phyloP scores from a whole-genome alignment of 2,329 filamentous ascomycete genomes.

The Fusarium sp. region DNA sequence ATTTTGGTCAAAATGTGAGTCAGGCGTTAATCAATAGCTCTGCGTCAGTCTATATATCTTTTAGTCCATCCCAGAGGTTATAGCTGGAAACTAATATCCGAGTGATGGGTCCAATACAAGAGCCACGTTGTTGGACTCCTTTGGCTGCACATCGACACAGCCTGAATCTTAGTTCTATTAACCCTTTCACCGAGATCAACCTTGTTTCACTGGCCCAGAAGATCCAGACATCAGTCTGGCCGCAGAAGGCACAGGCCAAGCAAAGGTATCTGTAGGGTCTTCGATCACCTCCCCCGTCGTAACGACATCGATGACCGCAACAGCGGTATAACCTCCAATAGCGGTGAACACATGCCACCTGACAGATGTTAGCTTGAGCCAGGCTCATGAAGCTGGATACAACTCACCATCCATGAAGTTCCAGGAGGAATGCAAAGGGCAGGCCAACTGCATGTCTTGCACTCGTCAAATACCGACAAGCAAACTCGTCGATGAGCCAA shows the following conservation, averaged over 20 bases:
- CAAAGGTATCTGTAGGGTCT: slow-evolving; percentile 42
- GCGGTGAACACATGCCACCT: slow-evolving; percentile 55
- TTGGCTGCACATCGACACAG: no score
- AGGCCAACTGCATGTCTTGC: slow-evolving; percentile 44
- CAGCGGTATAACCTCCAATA: slow-evolving; percentile 51
- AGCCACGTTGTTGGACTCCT: background rate
- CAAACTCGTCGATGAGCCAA: slow-evolving; percentile 51
- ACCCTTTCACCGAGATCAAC: fast-evolving
- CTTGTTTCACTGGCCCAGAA: background rate
- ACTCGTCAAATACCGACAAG: slow-evolving; percentile 42
- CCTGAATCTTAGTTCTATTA: no score
- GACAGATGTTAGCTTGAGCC: background rate
- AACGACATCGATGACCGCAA: slow-evolving; percentile 49
- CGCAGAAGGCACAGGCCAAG: slow-evolving; percentile 47
- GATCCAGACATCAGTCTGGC: slow-evolving; percentile 11
- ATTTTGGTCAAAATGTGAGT: background rate
- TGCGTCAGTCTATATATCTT: background rate
- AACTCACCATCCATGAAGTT: slow-evolving; percentile 53
- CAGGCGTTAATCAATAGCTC: fast-evolving
- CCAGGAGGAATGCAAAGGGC: slow-evolving; percentile 50
- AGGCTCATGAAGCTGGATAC: fast-evolving
- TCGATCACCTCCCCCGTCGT: slow-evolving; percentile 45
- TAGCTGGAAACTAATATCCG: no score
- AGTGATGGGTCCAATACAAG: fast-evolving
- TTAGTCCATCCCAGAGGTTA: no score